phyloP scores from a whole-genome alignment of 2,329 filamentous ascomycete genomes.

The Boeremia lycopersici region DNA sequence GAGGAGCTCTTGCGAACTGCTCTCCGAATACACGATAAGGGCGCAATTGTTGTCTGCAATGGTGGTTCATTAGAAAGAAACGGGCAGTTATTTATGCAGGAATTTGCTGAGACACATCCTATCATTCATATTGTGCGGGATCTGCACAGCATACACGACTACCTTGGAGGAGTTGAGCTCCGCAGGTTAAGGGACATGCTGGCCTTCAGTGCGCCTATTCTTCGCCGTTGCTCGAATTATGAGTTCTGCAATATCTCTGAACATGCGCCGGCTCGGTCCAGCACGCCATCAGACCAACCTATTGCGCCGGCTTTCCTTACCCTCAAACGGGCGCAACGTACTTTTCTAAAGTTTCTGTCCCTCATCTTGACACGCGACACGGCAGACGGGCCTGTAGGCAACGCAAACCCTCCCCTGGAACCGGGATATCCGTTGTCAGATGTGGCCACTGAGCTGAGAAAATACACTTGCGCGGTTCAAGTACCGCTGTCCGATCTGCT shows the following conservation, averaged over 20 bases:
- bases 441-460: slow-evolving; percentile 64
- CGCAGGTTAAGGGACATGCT: slow-evolving; percentile 65
- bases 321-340: slow-evolving; percentile 70
- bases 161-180: slow-evolving; percentile 61
- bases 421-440: slow-evolving; percentile 69
- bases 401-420: slow-evolving; percentile 60
- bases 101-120: slow-evolving; percentile 68
- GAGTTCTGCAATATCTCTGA: slow-evolving; percentile 80
- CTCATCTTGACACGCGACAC: slow-evolving; percentile 61
- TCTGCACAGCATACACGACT: slow-evolving; percentile 65
- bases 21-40: slow-evolving; percentile 63
- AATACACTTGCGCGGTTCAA: slow-evolving; percentile 71
- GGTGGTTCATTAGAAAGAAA: slow-evolving; percentile 70
- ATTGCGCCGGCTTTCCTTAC: slow-evolving; percentile 65
- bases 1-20: slow-evolving; percentile 65
- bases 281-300: slow-evolving; percentile 32
- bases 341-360: slow-evolving; percentile 72
- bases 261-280: slow-evolving; percentile 31
- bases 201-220: slow-evolving; percentile 62
- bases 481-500: slow-evolving; percentile 65
- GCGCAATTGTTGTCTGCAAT: slow-evolving; percentile 73
- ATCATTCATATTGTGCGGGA: slow-evolving; percentile 75
- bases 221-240: slow-evolving; percentile 71
- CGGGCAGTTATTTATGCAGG: slow-evolving; percentile 64
- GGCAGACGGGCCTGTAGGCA: slow-evolving; percentile 29